Conservation (phyloP, 1,139 yeast genomes). For the Yamadazyma sp. region DNA sequence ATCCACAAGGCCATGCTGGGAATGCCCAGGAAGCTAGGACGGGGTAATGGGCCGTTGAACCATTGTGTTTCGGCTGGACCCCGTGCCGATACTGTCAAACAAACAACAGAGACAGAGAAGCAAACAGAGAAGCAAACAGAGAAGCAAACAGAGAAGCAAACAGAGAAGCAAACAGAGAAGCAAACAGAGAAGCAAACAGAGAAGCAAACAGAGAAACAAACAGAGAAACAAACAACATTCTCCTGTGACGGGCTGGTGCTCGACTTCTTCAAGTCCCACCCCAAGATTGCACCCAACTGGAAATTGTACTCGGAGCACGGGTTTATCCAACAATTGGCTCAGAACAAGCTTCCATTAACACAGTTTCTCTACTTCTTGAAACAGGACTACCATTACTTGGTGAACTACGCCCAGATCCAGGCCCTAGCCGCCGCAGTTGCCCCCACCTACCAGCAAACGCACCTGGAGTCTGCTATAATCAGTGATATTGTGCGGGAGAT, state of each 20-base stretch:
- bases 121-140: too few relatives aligned
- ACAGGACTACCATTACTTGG: constrained; percentile 72
- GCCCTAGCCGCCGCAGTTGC: constrained; percentile 65
- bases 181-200: too few relatives aligned
- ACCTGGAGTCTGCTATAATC: constrained; percentile 52
- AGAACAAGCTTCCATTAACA: constrained; percentile 47
- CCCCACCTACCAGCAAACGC: constrained; percentile 52
- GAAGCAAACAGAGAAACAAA: too few relatives aligned
- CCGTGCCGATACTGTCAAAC: constrained; percentile 7
- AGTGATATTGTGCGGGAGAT: constrained; percentile 56
- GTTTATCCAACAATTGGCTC: constrained; percentile 56
- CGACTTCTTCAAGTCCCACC: constrained; percentile 55
- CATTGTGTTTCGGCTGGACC: constrained; percentile 32
- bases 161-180: too few relatives aligned
- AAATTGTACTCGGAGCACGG: constrained; percentile 57
- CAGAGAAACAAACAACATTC: too few relatives aligned
- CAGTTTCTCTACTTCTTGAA: constrained; percentile 59
- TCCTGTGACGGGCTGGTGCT: constrained; percentile 13
- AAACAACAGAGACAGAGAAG: too few relatives aligned
- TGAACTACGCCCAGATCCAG: constrained; percentile 70
- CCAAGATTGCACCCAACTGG: constrained; percentile 59
- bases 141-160: too few relatives aligned
- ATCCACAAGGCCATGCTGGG: constrained; percentile 63
- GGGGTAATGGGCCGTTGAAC: constrained; percentile 74
- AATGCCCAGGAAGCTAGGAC: constrained; percentile 42